These are phyloP conservation scores for Akebia trifoliata DNA, from an alignment of 164 flowering plant genomes.

Conservation along the genomic window DNA sequence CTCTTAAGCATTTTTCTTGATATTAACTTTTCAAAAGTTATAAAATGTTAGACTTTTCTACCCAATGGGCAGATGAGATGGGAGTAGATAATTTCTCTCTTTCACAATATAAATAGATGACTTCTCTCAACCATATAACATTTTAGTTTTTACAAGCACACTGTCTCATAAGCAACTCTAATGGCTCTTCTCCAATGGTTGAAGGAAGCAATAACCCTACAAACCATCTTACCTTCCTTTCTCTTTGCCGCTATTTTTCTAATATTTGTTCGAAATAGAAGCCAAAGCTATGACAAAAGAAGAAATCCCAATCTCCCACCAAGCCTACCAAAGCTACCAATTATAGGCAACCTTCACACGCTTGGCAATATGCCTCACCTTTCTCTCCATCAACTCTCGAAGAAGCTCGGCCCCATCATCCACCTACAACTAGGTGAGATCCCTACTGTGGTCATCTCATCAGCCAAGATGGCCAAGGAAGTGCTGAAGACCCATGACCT, in stretches of 20 bases:
- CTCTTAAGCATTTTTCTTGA: no score
- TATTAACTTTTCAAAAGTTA: no score
- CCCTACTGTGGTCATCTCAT: slow-evolving; percentile 53
- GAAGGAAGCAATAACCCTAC: slow-evolving; percentile 5
- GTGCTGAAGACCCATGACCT: slow-evolving; percentile 56
- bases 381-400: slow-evolving; percentile 32
- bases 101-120: no score
- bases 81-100: no score
- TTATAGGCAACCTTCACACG: slow-evolving; percentile 63
- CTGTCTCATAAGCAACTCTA: no score
- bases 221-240: slow-evolving; percentile 12
- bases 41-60: no score
- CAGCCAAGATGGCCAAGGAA: slow-evolving; percentile 46
- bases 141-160: no score
- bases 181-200: slow-evolving; percentile 25
- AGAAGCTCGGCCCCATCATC: slow-evolving; percentile 45
- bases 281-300: background rate
- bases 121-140: no score
- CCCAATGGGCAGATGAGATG: no score
- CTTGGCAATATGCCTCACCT: slow-evolving; percentile 46
- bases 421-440: slow-evolving; percentile 43
- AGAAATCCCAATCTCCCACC: slow-evolving; percentile 40
- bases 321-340: slow-evolving; percentile 45
- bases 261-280: background rate
- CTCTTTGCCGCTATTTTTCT: slow-evolving; percentile 16